Evolutionary conservation across 306 rosid species (phyloP), one percentile per base, ranked within the genome.

Genomic region (Ormosia semicastrata): DNA sequence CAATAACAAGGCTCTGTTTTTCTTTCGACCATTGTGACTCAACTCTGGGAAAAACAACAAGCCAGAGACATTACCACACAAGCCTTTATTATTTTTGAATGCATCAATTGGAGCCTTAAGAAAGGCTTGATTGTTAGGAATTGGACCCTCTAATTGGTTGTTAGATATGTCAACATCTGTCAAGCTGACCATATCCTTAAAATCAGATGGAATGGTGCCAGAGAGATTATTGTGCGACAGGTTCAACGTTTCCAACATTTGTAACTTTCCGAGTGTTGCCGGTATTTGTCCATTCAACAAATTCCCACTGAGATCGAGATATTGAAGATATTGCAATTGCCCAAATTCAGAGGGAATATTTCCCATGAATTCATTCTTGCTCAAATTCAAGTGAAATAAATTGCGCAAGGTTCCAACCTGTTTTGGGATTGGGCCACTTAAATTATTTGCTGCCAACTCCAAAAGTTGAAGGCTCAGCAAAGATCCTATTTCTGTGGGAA

Each of bases 151-250:
- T 41, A 83, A 39, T n/a, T 73, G 69, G 17, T 81, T 81, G 80
- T 65, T 1, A 10, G 89, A 86, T 46, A 86, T 69, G 69, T 79
- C 77, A 17, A 86, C 60, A 12, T 1, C n/a, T 15, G 49, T 75
- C 82, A 86, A 83, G 66, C 87, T 76, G 59, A 58, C 11, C 81
- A 86, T 18, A n/a, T 60, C 60, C 24, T 7, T 30, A 57, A 88
- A 85, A 49, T 12, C 18, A 3, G 81, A 18, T 7, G 90, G 90
- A n/a, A 85, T 79, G 0, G 40, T 65, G 33, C 88, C 83, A 12
- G 71, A 70, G 14, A 87, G 77, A 37, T 29, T 37, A 13, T 88
- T 88, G 59, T 54, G 75, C 2, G 91, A 84, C 15, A 88, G 81
- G 68, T 88, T 78, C 71, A 88, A 66, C 5, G 0, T 5, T 39